Percentiles rank a stretch among this genome's conserved stretches.
phyloP scores from a whole-genome alignment of 208 protist species.

The Trypanosoma vivax region DNA sequence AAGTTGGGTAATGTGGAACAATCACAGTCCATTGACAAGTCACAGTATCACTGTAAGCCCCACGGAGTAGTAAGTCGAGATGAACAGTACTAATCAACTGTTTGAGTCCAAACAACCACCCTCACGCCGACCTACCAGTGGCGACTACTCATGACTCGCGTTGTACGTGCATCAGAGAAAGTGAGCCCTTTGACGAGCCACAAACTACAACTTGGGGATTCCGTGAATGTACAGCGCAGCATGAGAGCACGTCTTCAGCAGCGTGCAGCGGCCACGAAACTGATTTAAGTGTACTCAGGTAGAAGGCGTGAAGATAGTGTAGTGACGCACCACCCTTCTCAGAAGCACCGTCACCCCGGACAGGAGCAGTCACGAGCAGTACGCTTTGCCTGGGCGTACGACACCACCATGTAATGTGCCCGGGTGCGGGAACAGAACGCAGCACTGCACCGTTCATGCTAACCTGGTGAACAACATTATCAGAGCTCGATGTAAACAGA shows the following conservation, averaged over 20 bases:
- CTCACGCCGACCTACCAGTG: not conserved
- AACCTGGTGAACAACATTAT: constrained; percentile 73
- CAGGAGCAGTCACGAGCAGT: constrained; percentile 38
- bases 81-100: too few species aligned
- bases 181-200: constrained; percentile 22
- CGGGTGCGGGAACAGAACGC: constrained; percentile 49
- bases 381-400: constrained; percentile 60
- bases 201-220: constrained; percentile 67
- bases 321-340: constrained; percentile 19
- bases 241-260: constrained; percentile 36
- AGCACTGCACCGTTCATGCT: constrained; percentile 72
- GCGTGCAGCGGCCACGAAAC: constrained; percentile 32
- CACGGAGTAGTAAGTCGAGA: too few species aligned
- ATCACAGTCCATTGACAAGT: too few species aligned
- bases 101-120: not conserved
- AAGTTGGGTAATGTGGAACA: too few species aligned
- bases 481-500: constrained; percentile 60
- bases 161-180: constrained; percentile 25
- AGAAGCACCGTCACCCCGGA: constrained; percentile 11
- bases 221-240: constrained; percentile 29
- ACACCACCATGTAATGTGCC: constrained; percentile 62
- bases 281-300: constrained; percentile 40
- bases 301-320: constrained; percentile 74
- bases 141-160: too few species aligned
- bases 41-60: too few species aligned